These are phyloP conservation scores for Cryoendolithus antarcticus DNA, from an alignment of 2,329 filamentous ascomycete species.

Conservation along the genomic window DNA sequence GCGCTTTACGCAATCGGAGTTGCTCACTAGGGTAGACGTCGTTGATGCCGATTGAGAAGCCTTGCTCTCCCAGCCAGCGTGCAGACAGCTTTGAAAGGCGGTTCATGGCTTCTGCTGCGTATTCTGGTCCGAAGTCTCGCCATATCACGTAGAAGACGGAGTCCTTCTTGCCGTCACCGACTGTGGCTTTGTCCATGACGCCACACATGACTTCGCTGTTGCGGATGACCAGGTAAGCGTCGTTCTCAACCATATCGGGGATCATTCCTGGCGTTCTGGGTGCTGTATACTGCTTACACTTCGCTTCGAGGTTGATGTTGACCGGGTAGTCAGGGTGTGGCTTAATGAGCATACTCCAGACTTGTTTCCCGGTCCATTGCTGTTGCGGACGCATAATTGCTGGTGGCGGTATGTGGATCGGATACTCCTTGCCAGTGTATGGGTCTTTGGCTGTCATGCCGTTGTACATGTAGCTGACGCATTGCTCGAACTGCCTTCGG, in stretches of 20 bases:
- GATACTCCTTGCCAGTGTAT: constrained; percentile 37
- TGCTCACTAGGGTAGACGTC: constrained; percentile 76
- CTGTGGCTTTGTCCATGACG: constrained; percentile 92
- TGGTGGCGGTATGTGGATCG: constrained; percentile 76
- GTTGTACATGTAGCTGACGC: constrained; percentile 90
- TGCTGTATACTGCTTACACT: constrained; percentile 70
- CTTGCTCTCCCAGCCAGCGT: constrained; percentile 74
- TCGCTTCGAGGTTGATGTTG: constrained; percentile 82
- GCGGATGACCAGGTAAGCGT: constrained; percentile 82
- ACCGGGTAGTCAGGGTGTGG: constrained; percentile 77
- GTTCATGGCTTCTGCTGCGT: constrained; percentile 86
- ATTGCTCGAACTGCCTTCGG: constrained; percentile 73
- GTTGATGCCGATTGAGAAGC: constrained; percentile 91
- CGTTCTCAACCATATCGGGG: constrained; percentile 61
- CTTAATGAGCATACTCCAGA: constrained; percentile 84
- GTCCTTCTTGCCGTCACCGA: constrained; percentile 96
- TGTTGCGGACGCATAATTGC: constrained; percentile 73
- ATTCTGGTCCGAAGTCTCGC: constrained; percentile 83
- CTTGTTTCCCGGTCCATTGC: constrained; percentile 93
- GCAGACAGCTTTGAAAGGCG: constrained; percentile 82
- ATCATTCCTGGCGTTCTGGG: constrained; percentile 47
- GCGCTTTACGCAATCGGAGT: constrained; percentile 60
- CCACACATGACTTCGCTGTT: constrained; percentile 98
- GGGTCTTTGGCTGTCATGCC: constrained; percentile 43
- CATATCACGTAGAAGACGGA: constrained; percentile 96